phyloP scores from a whole-genome alignment of 805 yeast species.

The Barnettozyma populi region DNA sequence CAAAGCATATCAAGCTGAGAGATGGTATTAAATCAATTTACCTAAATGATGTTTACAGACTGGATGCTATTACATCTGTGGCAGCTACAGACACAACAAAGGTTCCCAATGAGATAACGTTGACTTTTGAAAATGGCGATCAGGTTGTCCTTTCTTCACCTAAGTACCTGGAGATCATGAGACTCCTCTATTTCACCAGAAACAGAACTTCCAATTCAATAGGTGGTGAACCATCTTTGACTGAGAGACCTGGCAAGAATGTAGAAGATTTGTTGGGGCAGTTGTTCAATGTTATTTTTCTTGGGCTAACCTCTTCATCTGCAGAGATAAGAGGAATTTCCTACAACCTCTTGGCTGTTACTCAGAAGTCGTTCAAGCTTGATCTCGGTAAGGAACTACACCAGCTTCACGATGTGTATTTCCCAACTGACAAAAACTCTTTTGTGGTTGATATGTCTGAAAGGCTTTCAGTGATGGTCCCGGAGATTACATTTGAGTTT shows the following conservation, averaged over 20 bases:
- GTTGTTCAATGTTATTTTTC: constrained; percentile 56
- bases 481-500: constrained; percentile 57
- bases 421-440: constrained; percentile 62
- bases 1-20: constrained; percentile 34
- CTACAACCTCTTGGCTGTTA: constrained; percentile 54
- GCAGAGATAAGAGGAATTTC: constrained; percentile 59
- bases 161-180: constrained; percentile 58
- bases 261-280: constrained; percentile 48
- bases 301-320: constrained; percentile 59
- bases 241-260: constrained; percentile 19
- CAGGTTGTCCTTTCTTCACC: constrained; percentile 40
- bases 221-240: constrained; percentile 6
- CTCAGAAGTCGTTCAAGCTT: constrained; percentile 54
- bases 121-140: constrained; percentile 32
- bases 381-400: constrained; percentile 53
- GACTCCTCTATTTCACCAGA: constrained; percentile 63
- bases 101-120: constrained; percentile 44
- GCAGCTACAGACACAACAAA: constrained; percentile 39
- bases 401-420: constrained; percentile 52
- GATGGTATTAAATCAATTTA: constrained; percentile 32
- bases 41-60: constrained; percentile 38
- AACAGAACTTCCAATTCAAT: constrained; percentile 39
- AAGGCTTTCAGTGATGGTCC: constrained; percentile 49
- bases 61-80: constrained; percentile 37
- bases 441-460: constrained; percentile 54